Percentiles rank a stretch among this genome's conserved stretches.
Evolutionary conservation across 805 yeast species (phyloP).

Genomic region (Komagataella pastoris): DNA sequence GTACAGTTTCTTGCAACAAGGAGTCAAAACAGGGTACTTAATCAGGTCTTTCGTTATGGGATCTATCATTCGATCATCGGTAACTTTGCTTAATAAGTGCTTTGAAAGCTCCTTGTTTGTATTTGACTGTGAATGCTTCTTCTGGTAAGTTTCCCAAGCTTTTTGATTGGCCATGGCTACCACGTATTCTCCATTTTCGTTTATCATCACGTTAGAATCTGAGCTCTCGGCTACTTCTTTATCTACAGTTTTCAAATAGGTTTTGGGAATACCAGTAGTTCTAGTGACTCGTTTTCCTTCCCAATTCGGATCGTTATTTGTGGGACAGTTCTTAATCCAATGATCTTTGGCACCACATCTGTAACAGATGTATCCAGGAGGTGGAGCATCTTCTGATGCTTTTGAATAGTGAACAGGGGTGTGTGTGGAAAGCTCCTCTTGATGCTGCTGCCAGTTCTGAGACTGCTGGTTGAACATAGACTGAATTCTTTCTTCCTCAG

Average conservation of each 20-base stretch:
- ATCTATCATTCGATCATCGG: conserved; percentile 52
- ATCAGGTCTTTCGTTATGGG: conserved; percentile 58
- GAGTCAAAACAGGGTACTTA: conserved; percentile 65
- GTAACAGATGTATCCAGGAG: conserved; percentile 93
- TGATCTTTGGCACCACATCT: conserved; percentile 94
- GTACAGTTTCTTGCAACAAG: conserved; percentile 46
- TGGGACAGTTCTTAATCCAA: conserved; percentile 94
- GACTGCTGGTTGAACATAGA: conserved; percentile 89
- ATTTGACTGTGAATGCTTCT: conserved; percentile 33
- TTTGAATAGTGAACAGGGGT: conserved; percentile 27
- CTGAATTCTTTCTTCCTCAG: conserved; percentile 81
- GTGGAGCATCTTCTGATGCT: conserved; percentile 59
- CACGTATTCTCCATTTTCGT: conserved; percentile 91
- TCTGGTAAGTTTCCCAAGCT: conserved; percentile 82
- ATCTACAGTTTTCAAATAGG: conserved; percentile 76
- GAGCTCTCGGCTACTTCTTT: conserved; percentile 49
- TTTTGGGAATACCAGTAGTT: conserved; percentile 95
- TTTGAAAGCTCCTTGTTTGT: conserved; percentile 23
- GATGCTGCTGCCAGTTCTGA: conserved; percentile 91
- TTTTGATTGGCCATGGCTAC: conserved; percentile 89
- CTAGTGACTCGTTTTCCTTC: conserved; percentile 85
- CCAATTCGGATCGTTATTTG: conserved; percentile 82
- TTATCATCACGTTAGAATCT: conserved; percentile 52
- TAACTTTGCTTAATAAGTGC: conserved; percentile 26
- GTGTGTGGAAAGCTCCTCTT: conserved; percentile 78